Evolutionary conservation across 163 green algal genomes (phyloP).

Genomic region (Scenedesmus sp.): DNA sequence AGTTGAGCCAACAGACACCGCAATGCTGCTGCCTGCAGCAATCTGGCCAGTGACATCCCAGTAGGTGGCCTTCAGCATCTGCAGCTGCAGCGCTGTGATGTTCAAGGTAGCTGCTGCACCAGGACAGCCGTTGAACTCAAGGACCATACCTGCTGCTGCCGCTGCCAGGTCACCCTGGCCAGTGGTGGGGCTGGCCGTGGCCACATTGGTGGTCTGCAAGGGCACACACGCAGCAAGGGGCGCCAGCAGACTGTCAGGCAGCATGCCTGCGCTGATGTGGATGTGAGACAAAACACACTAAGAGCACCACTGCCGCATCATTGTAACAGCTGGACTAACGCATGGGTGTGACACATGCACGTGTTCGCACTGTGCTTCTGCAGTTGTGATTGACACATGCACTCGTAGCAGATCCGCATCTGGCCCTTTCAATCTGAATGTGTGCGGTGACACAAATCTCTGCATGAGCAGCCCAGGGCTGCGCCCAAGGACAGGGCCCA

Average conservation of each 20-base stretch:
- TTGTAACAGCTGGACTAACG: neutral
- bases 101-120: neutral
- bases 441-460: neutral
- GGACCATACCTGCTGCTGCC: neutral
- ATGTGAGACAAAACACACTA: no score
- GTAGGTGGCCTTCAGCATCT: neutral
- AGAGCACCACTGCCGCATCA: no score
- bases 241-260: no score
- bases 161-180: neutral
- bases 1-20: neutral
- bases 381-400: neutral
- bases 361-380: neutral
- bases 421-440: neutral
- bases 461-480: neutral
- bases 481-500: neutral
- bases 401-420: neutral
- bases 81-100: neutral
- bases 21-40: neutral
- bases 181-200: conserved; percentile 12
- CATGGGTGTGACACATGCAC: neutral
- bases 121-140: conserved; percentile 38
- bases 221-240: neutral
- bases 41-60: conserved; percentile 26
- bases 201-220: conserved; percentile 39
- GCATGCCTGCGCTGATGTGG: no score